A percentile compares a stretch with the other conserved stretches of the same genome.
Conservation (phyloP, 257 asterid species). For the Solanum ahanhuiri region DNA sequence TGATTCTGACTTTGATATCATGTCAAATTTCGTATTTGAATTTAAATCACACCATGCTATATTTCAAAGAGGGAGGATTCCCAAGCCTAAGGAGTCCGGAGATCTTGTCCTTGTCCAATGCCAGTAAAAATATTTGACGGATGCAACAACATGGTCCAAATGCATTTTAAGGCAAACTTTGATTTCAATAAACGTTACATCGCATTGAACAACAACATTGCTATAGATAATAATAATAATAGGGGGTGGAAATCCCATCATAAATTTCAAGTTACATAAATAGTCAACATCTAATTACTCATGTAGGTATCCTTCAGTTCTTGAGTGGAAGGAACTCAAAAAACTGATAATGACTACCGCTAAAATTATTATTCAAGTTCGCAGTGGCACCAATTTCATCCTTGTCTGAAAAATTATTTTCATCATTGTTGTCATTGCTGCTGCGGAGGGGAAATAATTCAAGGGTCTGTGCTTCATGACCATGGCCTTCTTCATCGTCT, state of each 20-base stretch:
- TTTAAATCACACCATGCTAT: background rate
- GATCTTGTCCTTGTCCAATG: background rate
- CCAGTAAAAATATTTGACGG: background rate
- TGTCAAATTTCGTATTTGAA: background rate
- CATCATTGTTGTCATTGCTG: background rate
- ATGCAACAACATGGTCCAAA: conserved; percentile 15
- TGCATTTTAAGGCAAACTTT: conserved; percentile 10
- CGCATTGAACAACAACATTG: background rate
- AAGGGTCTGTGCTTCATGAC: conserved; percentile 50
- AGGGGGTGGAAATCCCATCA: background rate
- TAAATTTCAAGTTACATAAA: background rate
- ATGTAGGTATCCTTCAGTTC: conserved; percentile 21
- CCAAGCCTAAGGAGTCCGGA: background rate
- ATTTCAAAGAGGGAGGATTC: background rate
- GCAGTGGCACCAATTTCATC: conserved; percentile 8
- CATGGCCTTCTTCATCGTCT: background rate
- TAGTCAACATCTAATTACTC: background rate
- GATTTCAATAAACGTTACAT: background rate
- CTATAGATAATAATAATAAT: background rate
- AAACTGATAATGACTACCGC: conserved; percentile 37
- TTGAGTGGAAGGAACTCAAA: conserved; percentile 82
- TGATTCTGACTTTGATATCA: background rate
- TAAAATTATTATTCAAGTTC: background rate
- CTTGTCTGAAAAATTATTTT: background rate
- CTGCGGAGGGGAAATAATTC: conserved; percentile 62